Percentiles rank a stretch among this genome's conserved stretches.
Evolutionary conservation across 306 rosid genomes (phyloP).

Genomic region (Quillaja saponaria): DNA sequence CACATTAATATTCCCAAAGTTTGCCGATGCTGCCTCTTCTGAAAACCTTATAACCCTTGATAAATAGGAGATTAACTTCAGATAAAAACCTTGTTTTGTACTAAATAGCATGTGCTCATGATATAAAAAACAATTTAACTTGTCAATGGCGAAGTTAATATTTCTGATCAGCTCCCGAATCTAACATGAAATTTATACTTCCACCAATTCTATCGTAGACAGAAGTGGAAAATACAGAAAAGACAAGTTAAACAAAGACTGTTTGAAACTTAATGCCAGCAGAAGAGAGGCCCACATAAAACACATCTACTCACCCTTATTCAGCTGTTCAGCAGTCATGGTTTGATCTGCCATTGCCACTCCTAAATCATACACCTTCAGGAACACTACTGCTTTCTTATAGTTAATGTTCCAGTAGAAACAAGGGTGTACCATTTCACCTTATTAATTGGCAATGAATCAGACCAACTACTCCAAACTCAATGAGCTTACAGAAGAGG

Average conservation of each 20-base stretch:
- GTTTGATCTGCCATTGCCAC: not conserved
- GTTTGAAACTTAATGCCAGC: too few species aligned
- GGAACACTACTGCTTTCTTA: too few species aligned
- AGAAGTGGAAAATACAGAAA: not conserved
- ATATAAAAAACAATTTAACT: not conserved
- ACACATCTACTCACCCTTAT: too few species aligned
- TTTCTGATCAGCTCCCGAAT: constrained; percentile 13
- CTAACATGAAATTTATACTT: not conserved
- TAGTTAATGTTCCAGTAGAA: not conserved
- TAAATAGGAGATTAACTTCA: too few species aligned
- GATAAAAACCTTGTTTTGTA: not conserved
- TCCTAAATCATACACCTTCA: not conserved
- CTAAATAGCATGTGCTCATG: not conserved
- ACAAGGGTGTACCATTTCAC: too few species aligned
- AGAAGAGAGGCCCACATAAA: too few species aligned
- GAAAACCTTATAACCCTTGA: too few species aligned
- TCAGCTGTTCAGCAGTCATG: not conserved
- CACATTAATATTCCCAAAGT: too few species aligned
- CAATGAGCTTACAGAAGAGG: not conserved
- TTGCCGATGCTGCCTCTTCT: too few species aligned
- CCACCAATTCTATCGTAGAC: not conserved
- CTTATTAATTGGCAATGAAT: not conserved
- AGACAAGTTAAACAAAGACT: constrained; percentile 1
- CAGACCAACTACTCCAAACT: not conserved
- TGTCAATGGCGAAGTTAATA: constrained; percentile 10